A percentile compares a stretch with the other conserved stretches of the same genome.
These are phyloP conservation scores for Geotrichum fermentans DNA, from an alignment of 1,139 yeast species.

Conservation along the genomic window DNA sequence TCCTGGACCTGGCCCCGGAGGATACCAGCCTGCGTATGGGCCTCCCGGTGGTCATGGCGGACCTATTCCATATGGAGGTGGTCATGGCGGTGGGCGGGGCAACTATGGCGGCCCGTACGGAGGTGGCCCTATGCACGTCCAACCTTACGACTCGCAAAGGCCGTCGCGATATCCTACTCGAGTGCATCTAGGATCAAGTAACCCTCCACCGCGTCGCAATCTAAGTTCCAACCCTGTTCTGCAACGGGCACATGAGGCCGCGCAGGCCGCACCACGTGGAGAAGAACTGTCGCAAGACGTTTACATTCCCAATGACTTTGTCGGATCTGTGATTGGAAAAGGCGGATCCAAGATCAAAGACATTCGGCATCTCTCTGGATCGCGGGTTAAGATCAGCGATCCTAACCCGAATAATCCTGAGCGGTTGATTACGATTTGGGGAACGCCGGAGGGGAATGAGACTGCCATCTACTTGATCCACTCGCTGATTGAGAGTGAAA, in stretches of 20 bases:
- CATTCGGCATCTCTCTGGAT: constrained; percentile 70
- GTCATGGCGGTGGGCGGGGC: not conserved
- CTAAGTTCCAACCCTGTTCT: constrained; percentile 18
- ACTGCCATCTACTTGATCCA: constrained; percentile 74
- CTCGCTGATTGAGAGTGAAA: constrained; percentile 65
- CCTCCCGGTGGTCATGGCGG: constrained; percentile 1
- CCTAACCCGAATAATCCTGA: constrained; percentile 41
- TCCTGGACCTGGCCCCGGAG: constrained; percentile 2
- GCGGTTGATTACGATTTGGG: constrained; percentile 65
- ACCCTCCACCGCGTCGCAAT: constrained; percentile 8
- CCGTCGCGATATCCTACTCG: constrained; percentile 12
- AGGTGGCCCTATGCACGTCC: constrained; percentile 6
- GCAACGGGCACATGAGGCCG: constrained; percentile 26
- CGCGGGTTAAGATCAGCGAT: constrained; percentile 69
- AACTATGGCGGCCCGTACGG: constrained; percentile 1
- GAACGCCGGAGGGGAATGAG: constrained; percentile 64
- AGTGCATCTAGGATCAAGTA: constrained; percentile 10
- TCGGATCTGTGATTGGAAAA: constrained; percentile 83
- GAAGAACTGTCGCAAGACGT: constrained; percentile 63
- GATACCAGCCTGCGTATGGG: constrained; percentile 3
- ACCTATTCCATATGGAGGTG: constrained; percentile 1
- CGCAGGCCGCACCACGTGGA: constrained; percentile 32
- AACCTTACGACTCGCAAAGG: constrained; percentile 13
- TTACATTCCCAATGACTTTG: constrained; percentile 68
- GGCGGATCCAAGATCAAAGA: constrained; percentile 81